Base-by-base conservation (phyloP, 1,139 yeast species). In the Eremothecium coryli region DNA sequence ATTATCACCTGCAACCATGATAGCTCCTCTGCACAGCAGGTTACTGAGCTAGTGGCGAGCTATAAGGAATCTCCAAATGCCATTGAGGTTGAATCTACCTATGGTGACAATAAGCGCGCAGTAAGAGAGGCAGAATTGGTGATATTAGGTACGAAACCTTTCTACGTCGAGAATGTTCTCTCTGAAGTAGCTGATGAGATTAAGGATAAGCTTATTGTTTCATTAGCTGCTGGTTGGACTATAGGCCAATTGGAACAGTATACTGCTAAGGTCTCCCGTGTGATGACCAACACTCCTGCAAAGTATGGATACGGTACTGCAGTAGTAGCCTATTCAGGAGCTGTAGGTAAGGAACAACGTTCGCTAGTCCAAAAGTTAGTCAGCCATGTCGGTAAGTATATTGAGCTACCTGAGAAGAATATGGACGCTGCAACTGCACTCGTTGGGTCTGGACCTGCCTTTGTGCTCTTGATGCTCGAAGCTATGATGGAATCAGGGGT, bases 231-330 rank as follows among this genome's bases (percentile, higher is more conserved):
- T 2, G 98, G 98, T 13, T 82, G 86, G 69, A 84, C 95, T 16
- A 76, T 86, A 43, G 75, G 65, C 14, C 84, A 80, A 54, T 68
- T 88, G 49, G 53, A 62, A 20, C 56, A 61, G 3, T 72, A 71
- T 54, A 65, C 86, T 5, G 63, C 67, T 35, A 46, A 41, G 15
- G 76, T 88, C 31, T 85, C 93, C 32, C 74, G 94, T 46, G 94
- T 93, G n/a, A 88, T 93, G 95, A 90, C 98, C 39, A 90, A 90
- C 61, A 90, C 98, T 0, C 97, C 98, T 4, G 93, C 96, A 27
- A 82, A 79, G 58, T 78, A 67, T 58, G 95, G 96, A 5, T 74
- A 78, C 51, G 98, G 97, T 34, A 85, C 93, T 70, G 95, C 97
- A 6, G 88, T 85, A 16, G 76, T 90, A 16, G 73, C 90, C 3